A percentile compares a stretch with the other conserved stretches of the same genome.
These are phyloP conservation scores for Apiotrichum sp. DNA, from an alignment of 1,284 basidiomycete genomes.

Conservation along the genomic window DNA sequence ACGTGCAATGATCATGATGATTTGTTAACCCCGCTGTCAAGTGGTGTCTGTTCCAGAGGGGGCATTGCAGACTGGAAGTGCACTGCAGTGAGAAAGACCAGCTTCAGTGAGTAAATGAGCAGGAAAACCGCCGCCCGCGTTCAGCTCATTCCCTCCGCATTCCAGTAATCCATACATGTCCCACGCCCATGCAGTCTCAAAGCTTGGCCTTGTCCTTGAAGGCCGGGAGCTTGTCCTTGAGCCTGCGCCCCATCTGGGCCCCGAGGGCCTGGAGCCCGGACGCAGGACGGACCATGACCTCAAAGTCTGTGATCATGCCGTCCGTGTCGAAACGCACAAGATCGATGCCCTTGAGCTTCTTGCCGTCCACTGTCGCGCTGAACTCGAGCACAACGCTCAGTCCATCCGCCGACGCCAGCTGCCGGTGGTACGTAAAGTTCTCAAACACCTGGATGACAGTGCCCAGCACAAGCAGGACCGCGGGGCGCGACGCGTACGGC, in stretches of 20 bases:
- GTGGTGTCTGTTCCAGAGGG: too few relatives aligned
- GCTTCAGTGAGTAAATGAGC: too few relatives aligned
- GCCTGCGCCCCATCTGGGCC: constrained; percentile 7
- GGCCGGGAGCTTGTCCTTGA: constrained; percentile 8
- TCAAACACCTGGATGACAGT: constrained; percentile 15
- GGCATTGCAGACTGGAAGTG: too few relatives aligned
- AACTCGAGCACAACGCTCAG: constrained; percentile 17
- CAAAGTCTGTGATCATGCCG: constrained; percentile 15
- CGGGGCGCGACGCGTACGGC: constrained; percentile 9
- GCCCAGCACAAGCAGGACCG: constrained; percentile 9
- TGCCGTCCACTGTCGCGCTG: constrained; percentile 7
- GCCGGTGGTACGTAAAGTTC: constrained; percentile 16
- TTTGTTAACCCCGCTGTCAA: too few relatives aligned
- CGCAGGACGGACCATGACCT: constrained; percentile 17
- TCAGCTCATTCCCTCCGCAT: too few relatives aligned
- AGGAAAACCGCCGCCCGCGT: too few relatives aligned
- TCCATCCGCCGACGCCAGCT: constrained; percentile 8
- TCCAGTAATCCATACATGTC: not conserved
- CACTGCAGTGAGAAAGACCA: too few relatives aligned
- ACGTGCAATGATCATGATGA: too few relatives aligned
- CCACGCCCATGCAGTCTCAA: not conserved
- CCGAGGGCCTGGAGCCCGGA: constrained; percentile 14
- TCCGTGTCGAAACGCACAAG: constrained; percentile 13
- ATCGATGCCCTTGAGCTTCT: constrained; percentile 18
- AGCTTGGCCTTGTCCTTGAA: constrained; percentile 16